These are phyloP conservation scores for Diutina mesorugosa DNA, from an alignment of 1,139 yeast genomes.

Conservation along the genomic window DNA sequence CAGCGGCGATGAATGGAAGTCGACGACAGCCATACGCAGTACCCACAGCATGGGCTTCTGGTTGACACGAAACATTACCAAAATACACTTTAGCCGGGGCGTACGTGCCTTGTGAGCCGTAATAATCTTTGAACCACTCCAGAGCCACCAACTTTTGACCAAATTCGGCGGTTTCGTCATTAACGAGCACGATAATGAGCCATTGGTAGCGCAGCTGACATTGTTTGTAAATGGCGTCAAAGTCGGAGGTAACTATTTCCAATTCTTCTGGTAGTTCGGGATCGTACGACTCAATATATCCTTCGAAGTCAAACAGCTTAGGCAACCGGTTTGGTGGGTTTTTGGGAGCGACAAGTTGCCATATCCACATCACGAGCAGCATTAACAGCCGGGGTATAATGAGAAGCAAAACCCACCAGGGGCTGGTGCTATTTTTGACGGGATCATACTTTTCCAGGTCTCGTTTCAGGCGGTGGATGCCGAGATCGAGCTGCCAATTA, in stretches of 20 bases:
- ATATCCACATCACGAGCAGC: not conserved
- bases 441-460: not conserved
- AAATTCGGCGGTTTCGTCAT: slow-evolving; percentile 18
- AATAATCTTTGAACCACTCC: slow-evolving; percentile 16
- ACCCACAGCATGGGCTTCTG: slow-evolving; percentile 43
- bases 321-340: not conserved
- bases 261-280: not conserved
- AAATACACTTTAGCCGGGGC: slow-evolving; percentile 30
- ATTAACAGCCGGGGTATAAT: not conserved
- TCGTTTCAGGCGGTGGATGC: not conserved
- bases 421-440: not conserved
- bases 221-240: not conserved
- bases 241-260: not conserved
- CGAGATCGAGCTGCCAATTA: not conserved
- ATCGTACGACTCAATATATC: not conserved
- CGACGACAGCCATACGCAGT: slow-evolving; percentile 23
- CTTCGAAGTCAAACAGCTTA: not conserved
- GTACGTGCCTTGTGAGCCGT: slow-evolving; percentile 22
- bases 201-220: not conserved
- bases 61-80: slow-evolving; percentile 22
- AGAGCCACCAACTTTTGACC: slow-evolving; percentile 15
- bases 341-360: not conserved
- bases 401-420: not conserved
- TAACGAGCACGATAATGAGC: slow-evolving; percentile 26
- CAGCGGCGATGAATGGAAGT: slow-evolving; percentile 32